Percentiles rank a stretch among this genome's conserved stretches.
Conservation (phyloP, 2,329 filamentous ascomycete genomes). For the Apiospora sp. region DNA sequence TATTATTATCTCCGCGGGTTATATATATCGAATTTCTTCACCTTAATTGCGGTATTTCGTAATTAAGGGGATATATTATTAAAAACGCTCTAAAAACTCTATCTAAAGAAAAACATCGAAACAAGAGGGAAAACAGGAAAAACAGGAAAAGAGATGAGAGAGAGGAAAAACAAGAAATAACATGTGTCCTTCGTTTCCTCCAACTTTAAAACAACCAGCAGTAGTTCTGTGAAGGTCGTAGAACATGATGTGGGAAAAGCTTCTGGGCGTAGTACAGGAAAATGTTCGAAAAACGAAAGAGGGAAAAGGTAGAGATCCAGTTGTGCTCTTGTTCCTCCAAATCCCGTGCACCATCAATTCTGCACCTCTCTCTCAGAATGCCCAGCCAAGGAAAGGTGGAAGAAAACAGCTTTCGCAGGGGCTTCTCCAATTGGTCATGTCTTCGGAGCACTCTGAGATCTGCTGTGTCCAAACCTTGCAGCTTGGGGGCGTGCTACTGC, state of each 20-base stretch:
- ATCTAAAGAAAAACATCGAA: neutral
- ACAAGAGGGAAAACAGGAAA: neutral
- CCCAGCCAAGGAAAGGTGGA: neutral
- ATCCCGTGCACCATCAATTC: neutral
- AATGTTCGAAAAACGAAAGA: neutral
- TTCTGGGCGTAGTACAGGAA: neutral
- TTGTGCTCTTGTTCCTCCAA: neutral
- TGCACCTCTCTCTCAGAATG: neutral
- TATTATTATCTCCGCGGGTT: no score
- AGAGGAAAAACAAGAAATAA: neutral
- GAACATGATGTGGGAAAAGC: neutral
- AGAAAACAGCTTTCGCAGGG: neutral
- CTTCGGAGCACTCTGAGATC: neutral
- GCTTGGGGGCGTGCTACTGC: neutral
- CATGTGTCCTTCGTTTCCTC: neutral
- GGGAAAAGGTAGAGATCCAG: neutral
- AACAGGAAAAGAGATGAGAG: neutral
- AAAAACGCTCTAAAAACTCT: rapidly evolving
- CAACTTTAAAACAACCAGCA: neutral
- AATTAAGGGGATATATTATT: no score
- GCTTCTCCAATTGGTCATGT: neutral
- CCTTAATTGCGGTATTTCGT: no score
- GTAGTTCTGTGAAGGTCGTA: no score
- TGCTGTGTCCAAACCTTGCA: neutral
- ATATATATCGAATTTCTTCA: no score